Percentiles rank a stretch among this genome's conserved stretches.
Evolutionary conservation across 129 eudicot species (phyloP).

Genomic region (Apium graveolens): DNA sequence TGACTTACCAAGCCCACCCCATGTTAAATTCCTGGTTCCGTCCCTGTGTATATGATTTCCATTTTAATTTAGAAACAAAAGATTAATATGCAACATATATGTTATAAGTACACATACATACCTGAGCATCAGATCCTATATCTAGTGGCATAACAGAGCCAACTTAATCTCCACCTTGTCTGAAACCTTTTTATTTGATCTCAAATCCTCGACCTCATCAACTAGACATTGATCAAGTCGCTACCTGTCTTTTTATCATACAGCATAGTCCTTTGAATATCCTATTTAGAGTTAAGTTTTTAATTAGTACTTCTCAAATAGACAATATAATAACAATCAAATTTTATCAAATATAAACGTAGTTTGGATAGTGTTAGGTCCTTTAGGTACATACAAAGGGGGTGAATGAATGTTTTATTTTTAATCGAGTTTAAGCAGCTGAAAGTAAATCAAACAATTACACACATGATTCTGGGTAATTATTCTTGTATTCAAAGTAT

Average conservation of each 20-base stretch:
- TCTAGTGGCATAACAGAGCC: slow-evolving; percentile 69
- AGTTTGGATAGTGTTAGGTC: not conserved
- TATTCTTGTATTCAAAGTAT: no score
- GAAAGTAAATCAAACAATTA: no score
- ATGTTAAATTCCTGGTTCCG: no score
- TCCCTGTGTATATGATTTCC: slow-evolving; percentile 15
- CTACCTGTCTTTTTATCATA: slow-evolving; percentile 56
- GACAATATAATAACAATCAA: not conserved
- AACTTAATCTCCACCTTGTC: slow-evolving; percentile 35
- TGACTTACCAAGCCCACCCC: no score
- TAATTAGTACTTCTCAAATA: not conserved
- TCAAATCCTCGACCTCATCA: slow-evolving; percentile 62
- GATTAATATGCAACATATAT: not conserved
- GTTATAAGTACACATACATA: slow-evolving; percentile 1
- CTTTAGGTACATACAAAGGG: no score
- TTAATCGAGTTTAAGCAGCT: no score
- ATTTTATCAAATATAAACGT: not conserved
- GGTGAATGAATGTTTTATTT: no score
- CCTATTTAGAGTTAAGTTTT: slow-evolving; percentile 21
- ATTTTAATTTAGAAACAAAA: not conserved
- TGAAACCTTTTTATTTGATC: slow-evolving; percentile 33
- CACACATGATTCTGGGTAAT: no score
- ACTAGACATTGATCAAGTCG: slow-evolving; percentile 83
- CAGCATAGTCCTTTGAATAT: slow-evolving; percentile 66
- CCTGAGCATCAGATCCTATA: slow-evolving; percentile 58